These are phyloP conservation scores for Torulaspora delbrueckii DNA, from an alignment of 805 yeast genomes.

Conservation along the genomic window DNA sequence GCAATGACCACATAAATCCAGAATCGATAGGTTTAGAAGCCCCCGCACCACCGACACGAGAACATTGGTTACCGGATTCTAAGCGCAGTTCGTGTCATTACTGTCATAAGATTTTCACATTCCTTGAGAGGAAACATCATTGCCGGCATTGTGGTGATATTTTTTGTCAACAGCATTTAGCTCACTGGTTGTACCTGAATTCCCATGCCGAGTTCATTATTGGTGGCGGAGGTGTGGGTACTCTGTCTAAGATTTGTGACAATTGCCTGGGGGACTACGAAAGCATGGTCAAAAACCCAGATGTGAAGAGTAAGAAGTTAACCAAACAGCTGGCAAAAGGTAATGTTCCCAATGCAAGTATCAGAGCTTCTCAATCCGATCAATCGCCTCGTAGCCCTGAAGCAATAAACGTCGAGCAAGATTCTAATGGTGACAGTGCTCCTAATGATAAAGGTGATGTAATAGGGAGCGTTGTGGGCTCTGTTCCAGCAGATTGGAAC, in stretches of 20 bases:
- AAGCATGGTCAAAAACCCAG: constrained; percentile 37
- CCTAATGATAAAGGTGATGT: constrained; percentile 16
- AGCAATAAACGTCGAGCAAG: constrained; percentile 6
- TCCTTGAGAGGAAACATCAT: constrained; percentile 76
- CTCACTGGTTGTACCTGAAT: constrained; percentile 51
- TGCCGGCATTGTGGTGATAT: constrained; percentile 83
- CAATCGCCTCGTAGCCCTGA: constrained; percentile 2
- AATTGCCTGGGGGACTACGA: constrained; percentile 60
- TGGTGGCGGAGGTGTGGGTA: constrained; percentile 56
- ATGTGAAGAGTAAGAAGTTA: constrained; percentile 15
- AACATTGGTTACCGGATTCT: constrained; percentile 74
- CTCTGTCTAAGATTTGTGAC: constrained; percentile 64
- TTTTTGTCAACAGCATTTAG: constrained; percentile 65
- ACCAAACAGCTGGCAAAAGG: constrained; percentile 2
- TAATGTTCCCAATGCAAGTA: constrained; percentile 4
- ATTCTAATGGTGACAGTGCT: constrained; percentile 4
- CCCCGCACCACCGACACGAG: constrained; percentile 43
- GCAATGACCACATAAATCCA: constrained; percentile 1
- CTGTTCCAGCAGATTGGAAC: constrained; percentile 72
- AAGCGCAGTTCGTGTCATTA: constrained; percentile 57
- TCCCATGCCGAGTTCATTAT: constrained; percentile 59
- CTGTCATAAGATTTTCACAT: constrained; percentile 67
- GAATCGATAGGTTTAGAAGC: constrained; percentile 15
- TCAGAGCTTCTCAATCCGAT: not conserved
- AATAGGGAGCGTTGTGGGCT: constrained; percentile 37